Base-by-base conservation (phyloP, 73 alveolate species). In the Paramecium sexaurelia region DNA sequence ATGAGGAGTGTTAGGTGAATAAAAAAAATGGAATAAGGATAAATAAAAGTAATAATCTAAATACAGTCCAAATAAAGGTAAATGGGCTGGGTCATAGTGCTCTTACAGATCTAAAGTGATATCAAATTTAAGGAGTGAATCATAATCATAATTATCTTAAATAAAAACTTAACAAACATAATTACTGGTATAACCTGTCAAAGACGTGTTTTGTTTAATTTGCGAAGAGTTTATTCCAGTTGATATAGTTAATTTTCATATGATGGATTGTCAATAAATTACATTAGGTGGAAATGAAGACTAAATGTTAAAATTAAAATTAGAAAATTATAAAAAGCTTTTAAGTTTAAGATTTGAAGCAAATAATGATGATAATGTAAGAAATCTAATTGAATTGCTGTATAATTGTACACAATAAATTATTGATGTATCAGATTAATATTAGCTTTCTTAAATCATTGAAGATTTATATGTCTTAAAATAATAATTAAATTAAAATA, bases 181-280 rank as follows among this genome's bases (percentile, higher is more conserved):
- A 45, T 11, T 22, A 43, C 24, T 43, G 4, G 83, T 61, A 8
- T 8, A 61, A 61, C 40, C 68, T 17, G 27, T 61, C 1, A 39
- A 78, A 41, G 90, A 78, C 19, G 90, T 43, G 2, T 78, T 78
- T 41, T 78, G 90, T 22, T 32, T 78, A 19, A 78, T 78, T 11
- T 78, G 90, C 20, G 90, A 78, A 78, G 90, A 78, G 11, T 78
- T 78, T 22, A 78, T 78, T 33, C 90, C 90, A 10, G 22, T 78
- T 7, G 43, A 78, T 40, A 39, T 41, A 8, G 90, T 78, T 39
- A 78, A 78, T 33, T 40, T 24, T 11, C 90, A 78, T 78, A 29
- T 40, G 55, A 24, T 19, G 1, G 68, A 78, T 5, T 78, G 90
- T 40, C n/a, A 73, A 73, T 33, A 15, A n/a, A n/a, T 51, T 7